These are phyloP conservation scores for Mycena rosella DNA, from an alignment of 768 basidiomycete genomes.

Conservation along the genomic window DNA sequence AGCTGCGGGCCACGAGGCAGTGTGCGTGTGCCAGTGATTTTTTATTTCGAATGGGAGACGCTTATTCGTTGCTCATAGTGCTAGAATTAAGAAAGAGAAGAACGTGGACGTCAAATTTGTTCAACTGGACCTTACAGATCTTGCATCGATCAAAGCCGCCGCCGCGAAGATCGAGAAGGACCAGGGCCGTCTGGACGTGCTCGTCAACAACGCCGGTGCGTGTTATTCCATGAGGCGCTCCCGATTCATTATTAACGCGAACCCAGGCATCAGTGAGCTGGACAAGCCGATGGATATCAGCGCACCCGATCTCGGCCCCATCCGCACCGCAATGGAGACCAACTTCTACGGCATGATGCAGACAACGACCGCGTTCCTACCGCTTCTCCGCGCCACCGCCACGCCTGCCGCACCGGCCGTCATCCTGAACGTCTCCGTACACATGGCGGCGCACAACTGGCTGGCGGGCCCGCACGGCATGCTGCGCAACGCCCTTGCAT, in stretches of 20 bases:
- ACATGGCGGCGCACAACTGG: constrained; percentile 17
- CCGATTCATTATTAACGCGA: too few species aligned
- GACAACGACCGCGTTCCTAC: constrained; percentile 55
- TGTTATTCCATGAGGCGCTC: neutral
- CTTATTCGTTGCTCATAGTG: constrained; percentile 32
- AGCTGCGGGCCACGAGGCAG: constrained; percentile 54
- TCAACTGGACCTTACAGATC: constrained; percentile 55
- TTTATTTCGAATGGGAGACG: too few species aligned
- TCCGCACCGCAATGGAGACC: constrained; percentile 54
- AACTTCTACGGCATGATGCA: constrained; percentile 60
- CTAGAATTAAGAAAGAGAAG: constrained; percentile 42
- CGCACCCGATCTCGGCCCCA: constrained; percentile 44
- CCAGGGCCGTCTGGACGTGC: constrained; percentile 58
- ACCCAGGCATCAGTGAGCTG: constrained; percentile 44
- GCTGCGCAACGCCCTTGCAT: constrained; percentile 15
- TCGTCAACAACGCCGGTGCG: constrained; percentile 61
- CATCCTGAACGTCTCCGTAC: constrained; percentile 54
- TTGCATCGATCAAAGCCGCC: constrained; percentile 49
- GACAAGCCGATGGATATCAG: constrained; percentile 32
- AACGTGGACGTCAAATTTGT: constrained; percentile 46
- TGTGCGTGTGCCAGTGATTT: constrained; percentile 43
- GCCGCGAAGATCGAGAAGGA: constrained; percentile 51
- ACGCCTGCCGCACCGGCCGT: constrained; percentile 41
- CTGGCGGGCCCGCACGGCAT: neutral
- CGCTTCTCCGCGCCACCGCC: constrained; percentile 51